Base-by-base conservation (phyloP, 1,284 basidiomycete species). In the Pseudomicrostroma phylloplanum region DNA sequence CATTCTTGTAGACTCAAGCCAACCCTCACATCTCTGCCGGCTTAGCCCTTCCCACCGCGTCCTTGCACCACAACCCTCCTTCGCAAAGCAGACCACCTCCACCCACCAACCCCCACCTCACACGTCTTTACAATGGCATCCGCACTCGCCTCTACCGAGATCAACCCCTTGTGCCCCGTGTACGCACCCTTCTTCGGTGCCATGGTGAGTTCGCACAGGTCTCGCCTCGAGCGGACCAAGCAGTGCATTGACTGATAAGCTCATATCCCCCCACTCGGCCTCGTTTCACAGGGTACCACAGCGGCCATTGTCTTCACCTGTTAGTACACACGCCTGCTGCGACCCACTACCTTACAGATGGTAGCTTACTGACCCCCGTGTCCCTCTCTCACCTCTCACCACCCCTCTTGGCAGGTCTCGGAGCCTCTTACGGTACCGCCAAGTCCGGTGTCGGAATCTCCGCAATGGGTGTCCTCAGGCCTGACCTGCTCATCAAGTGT, bases 371-470 rank as follows among this genome's bases (percentile, higher is more conserved):
- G 17, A 54, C 13, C 51, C 15, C 51, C 21, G 26, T 54, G 21
- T 8, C 51, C 19, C 56, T 7, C 56, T 57, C 23, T 26, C 36
- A 7, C 36, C 49, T 26, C 56, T 42, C n/a, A 19, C 21, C 51
- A 48, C 43, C 43, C 43, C 43, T 48, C 43, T 13, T 54, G 21
- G 19, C 64, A 77, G 84, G 93, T 69, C 83, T 96, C 54, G 94
- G 96, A 68, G 94, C 94, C 66, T 93, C 94, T 19, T 93, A 91
- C 81, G 96, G 96, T 51, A 99, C 96, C 0, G 87, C 93, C 56
- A 99, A 99, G 82, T 86, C 94, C 55, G 96, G 96, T 55, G 96
- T 99, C 74, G 96, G 94, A 59, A 98, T 98, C 79, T 89, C 94
- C 64, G 96, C 94, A 57, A 82, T 98, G 69, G 94, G 93, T 70